Evolutionary conservation across 352 stramenopile species (phyloP), one percentile per base, ranked within the genome.

Genomic region (Globisporangium ultimum): DNA sequence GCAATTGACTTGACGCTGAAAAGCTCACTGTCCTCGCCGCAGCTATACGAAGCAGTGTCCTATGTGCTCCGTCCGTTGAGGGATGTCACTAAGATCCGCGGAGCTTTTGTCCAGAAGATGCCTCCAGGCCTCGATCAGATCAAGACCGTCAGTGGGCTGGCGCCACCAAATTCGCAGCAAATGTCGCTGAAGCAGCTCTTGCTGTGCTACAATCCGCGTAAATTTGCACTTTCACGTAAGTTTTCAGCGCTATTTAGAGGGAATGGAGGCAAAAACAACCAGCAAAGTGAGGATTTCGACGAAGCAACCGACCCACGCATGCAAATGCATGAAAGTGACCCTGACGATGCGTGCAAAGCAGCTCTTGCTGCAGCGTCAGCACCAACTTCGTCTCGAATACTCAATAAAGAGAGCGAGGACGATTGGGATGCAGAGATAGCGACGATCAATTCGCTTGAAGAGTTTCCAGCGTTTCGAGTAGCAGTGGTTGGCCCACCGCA

Each of bases 131-230:
- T 56, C 21, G 81, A 89, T 20, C 64, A 78, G 17, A 61, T 89
- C 24, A 67, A 70, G 42, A 61, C 57, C 43, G 76, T 91, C 20
- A 66, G 67, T 13, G 77, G 74, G 8, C 63, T 89, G 4, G 52
- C 65, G 49, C 67, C 68, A 34, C 79, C 79, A 4, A 66, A 91
- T 47, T 67, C 71, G 20, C 70, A 74, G 36, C 58, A 46, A 14
- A 86, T 89, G 81, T 91, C 81, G 34, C 77, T 91, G 56, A 91
- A 89, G 53, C 77, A 91, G 63, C 64, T 91, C 12, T 60, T 91
- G 51, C 55, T 91, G 22, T 66, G 66, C 67, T 89, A 87, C 63
- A 91, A 88, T 61, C 79, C 81, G 36, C 73, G 79, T 20, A 91
- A 91, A 65, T 80, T 87, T 20, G 70, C 77, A 28, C 75, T 91